Percentiles rank a stretch among this genome's conserved stretches.
phyloP scores from a whole-genome alignment of 495 filamentous ascomycete species.

The Cercophora samala region DNA sequence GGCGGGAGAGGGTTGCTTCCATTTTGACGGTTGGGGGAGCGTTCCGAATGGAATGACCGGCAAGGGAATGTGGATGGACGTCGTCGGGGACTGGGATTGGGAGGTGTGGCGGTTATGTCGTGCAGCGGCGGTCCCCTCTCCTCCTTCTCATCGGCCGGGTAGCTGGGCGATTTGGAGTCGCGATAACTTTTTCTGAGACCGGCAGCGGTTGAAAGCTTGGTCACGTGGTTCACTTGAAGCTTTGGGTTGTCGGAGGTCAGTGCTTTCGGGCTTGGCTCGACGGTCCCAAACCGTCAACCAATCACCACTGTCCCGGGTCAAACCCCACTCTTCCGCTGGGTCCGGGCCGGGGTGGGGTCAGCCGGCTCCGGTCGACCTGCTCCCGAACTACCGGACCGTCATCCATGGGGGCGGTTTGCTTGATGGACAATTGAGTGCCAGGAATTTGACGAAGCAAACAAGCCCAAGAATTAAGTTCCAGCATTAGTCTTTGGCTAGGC shows the following conservation, averaged over 20 bases:
- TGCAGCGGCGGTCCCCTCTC: conserved; percentile 15
- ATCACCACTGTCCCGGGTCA: conserved; percentile 7
- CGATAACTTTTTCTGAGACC: conserved; percentile 21
- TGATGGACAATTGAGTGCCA: not conserved
- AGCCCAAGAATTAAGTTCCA: not conserved
- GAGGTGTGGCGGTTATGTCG: not conserved
- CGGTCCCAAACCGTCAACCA: not conserved
- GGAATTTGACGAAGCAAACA: not conserved
- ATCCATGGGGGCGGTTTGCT: not conserved
- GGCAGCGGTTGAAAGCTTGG: conserved; percentile 2
- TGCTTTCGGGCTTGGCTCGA: not conserved
- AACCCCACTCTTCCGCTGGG: conserved; percentile 10
- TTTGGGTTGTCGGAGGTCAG: not conserved
- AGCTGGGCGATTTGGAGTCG: conserved; percentile 15
- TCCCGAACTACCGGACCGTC: not conserved
- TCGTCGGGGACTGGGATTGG: not conserved
- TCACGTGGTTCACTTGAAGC: conserved; percentile 14
- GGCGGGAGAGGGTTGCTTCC: conserved; percentile 19
- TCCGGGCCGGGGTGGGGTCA: conserved; percentile 4
- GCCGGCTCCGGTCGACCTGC: not conserved
- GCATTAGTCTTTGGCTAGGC: not conserved
- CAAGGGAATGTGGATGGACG: not conserved
- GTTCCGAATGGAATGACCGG: not conserved
- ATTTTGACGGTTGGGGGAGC: conserved; percentile 5
- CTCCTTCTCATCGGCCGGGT: conserved; percentile 16